phyloP scores from a whole-genome alignment of 1,284 basidiomycete genomes.

The Pyrrhoderma noxium region DNA sequence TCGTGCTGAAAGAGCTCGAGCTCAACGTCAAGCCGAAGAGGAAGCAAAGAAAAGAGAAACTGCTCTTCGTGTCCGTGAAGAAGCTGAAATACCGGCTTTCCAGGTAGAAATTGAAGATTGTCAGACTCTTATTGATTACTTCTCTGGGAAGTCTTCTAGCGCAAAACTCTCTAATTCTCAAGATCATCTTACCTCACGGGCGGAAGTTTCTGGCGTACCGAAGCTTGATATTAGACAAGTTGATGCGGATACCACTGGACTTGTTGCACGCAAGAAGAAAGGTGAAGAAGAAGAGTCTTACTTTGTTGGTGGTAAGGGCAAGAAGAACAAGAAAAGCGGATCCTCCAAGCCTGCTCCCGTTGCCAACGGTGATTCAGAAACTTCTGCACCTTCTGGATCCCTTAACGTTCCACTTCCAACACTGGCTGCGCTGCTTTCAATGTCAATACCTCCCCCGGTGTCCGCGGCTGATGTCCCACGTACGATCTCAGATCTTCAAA shows the following conservation, averaged over 20 bases:
- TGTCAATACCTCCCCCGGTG: constrained; percentile 88
- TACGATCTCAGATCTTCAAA: constrained; percentile 85
- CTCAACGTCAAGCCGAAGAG: constrained; percentile 81
- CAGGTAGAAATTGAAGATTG: constrained; percentile 96
- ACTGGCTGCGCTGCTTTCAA: constrained; percentile 77
- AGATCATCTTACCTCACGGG: constrained; percentile 28
- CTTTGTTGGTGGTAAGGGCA: constrained; percentile 66
- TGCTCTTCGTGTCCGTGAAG: constrained; percentile 80
- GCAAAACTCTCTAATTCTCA: constrained; percentile 32
- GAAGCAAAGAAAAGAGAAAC: constrained; percentile 77
- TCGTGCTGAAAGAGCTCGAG: constrained; percentile 73
- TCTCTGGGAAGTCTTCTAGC: constrained; percentile 67
- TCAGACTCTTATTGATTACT: constrained; percentile 86
- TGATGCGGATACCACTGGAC: constrained; percentile 62
- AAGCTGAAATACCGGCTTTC: constrained; percentile 87
- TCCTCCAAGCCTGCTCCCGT: constrained; percentile 21
- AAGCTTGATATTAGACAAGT: constrained; percentile 84
- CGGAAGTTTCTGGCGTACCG: constrained; percentile 66
- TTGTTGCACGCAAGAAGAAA: constrained; percentile 87
- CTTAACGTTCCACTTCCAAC: constrained; percentile 84
- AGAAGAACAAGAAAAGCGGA: constrained; percentile 47
- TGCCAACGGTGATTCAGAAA: constrained; percentile 32
- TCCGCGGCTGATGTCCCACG: constrained; percentile 74
- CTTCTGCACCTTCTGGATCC: constrained; percentile 32
- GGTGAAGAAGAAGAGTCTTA: constrained; percentile 79